phyloP scores from a whole-genome alignment of 2,329 filamentous ascomycete species.

The Ceratocystis cubensis region DNA sequence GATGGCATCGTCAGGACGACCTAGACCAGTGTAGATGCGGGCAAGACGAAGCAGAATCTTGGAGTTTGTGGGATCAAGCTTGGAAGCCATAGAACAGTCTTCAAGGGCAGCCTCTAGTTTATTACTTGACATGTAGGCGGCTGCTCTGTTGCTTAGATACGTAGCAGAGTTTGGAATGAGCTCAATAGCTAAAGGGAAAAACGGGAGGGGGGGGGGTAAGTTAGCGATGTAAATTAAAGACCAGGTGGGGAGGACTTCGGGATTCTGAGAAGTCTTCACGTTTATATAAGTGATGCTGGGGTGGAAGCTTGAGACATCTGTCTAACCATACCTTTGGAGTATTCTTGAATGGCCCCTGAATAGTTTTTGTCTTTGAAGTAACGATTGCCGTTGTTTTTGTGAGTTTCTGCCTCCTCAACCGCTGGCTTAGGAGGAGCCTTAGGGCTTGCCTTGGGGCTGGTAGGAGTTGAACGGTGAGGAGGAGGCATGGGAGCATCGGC shows the following conservation, averaged over 20 bases:
- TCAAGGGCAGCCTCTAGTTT: conserved; percentile 70
- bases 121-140: conserved; percentile 80
- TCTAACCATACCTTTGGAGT: conserved; percentile 64
- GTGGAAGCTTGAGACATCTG: not conserved
- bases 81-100: conserved; percentile 70
- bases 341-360: conserved; percentile 75
- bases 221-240: no score
- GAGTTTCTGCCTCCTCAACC: conserved; percentile 71
- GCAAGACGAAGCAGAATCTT: conserved; percentile 84
- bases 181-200: conserved; percentile 59
- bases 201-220: not conserved
- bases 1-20: conserved; percentile 75
- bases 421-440: conserved; percentile 43
- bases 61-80: conserved; percentile 70
- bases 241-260: no score
- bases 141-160: conserved; percentile 88
- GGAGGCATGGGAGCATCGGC: conserved; percentile 47
- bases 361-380: conserved; percentile 95
- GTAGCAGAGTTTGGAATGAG: conserved; percentile 74
- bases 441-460: conserved; percentile 46
- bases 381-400: conserved; percentile 88
- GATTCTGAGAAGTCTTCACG: not conserved
- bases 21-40: conserved; percentile 77
- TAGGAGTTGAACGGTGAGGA: conserved; percentile 47
- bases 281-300: not conserved